Evolutionary conservation across 2,329 filamentous ascomycete species (phyloP).

Genomic region (Colletotrichum sp.): DNA sequence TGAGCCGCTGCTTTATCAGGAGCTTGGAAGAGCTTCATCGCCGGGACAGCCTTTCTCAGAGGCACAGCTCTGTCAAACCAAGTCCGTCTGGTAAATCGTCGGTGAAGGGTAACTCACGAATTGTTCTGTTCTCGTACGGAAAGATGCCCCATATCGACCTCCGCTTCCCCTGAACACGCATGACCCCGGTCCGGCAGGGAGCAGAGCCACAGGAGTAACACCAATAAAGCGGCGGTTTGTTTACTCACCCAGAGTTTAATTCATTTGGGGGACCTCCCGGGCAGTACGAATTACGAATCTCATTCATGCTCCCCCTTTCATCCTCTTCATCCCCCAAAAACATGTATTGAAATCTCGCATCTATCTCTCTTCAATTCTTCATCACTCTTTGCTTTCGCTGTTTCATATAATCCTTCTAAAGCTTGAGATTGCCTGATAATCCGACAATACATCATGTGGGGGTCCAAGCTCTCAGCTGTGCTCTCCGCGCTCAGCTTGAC

Average conservation of each 20-base stretch:
- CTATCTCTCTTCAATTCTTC: not conserved
- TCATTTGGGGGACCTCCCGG: conserved; percentile 1
- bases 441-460: conserved; percentile 7
- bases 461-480: conserved; percentile 22
- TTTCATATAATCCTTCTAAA: not conserved
- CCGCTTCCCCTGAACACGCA: not conserved
- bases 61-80: not conserved
- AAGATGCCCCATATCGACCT: not conserved
- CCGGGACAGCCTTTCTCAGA: not conserved
- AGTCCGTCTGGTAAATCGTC: not conserved
- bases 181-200: not conserved
- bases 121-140: not conserved
- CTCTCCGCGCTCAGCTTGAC: conserved; percentile 23
- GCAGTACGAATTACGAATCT: not conserved
- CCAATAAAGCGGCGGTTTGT: conserved; percentile 18
- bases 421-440: not conserved
- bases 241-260: conserved; percentile 18
- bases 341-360: not conserved
- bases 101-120: not conserved
- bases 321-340: not conserved
- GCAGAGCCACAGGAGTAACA: not conserved
- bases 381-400: not conserved
- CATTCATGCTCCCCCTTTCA: not conserved
- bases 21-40: not conserved
- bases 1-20: conserved; percentile 8